A percentile compares a stretch with the other conserved stretches of the same genome.
Conservation (phyloP, 148 eudicot genomes). For the Arbutus unedo region DNA sequence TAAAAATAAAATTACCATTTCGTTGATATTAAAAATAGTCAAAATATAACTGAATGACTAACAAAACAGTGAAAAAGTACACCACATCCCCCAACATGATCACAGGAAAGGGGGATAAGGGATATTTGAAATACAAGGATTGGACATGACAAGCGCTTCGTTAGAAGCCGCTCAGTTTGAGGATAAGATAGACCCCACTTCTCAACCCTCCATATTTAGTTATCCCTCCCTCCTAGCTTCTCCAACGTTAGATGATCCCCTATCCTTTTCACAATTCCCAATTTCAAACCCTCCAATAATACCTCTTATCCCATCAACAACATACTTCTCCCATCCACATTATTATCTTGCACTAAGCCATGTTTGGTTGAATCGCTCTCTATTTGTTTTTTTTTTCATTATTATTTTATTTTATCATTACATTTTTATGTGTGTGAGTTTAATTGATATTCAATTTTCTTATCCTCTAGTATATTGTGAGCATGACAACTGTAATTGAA, state of each 20-base stretch:
- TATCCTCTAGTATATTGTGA: too few relatives aligned
- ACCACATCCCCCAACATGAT: too few relatives aligned
- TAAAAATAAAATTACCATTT: too few relatives aligned
- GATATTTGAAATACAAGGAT: slow-evolving; percentile 2
- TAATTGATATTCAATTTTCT: not conserved
- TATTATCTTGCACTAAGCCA: slow-evolving; percentile 12
- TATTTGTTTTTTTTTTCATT: not conserved
- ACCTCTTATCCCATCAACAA: not conserved
- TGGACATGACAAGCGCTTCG: slow-evolving; percentile 31
- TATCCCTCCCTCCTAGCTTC: not conserved
- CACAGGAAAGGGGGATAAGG: too few relatives aligned
- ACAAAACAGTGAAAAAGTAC: too few relatives aligned
- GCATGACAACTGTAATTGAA: too few relatives aligned
- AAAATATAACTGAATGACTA: too few relatives aligned
- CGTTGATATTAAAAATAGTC: too few relatives aligned
- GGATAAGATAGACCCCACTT: slow-evolving; percentile 35
- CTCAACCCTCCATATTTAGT: not conserved
- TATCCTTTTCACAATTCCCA: not conserved
- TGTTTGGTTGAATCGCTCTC: not conserved
- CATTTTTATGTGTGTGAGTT: not conserved
- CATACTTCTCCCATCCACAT: not conserved
- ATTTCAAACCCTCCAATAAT: not conserved
- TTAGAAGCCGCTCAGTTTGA: slow-evolving; percentile 30
- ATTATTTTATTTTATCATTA: not conserved
- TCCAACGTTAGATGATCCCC: not conserved